phyloP scores from a whole-genome alignment of 164 flowering plant species.

The Warburgia ugandensis region DNA sequence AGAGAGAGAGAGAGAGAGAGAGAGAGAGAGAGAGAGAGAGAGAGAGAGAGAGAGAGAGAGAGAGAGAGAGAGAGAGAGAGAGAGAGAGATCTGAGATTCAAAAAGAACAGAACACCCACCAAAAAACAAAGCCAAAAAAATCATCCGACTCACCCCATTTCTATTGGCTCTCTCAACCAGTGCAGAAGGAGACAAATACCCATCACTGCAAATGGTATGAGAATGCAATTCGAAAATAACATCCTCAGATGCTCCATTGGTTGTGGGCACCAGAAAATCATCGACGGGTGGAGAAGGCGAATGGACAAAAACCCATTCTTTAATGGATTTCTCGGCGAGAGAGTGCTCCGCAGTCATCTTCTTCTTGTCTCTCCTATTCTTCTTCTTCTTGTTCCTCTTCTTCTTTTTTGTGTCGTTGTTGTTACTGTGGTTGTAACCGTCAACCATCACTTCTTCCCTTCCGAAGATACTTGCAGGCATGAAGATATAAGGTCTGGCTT shows the following conservation, averaged over 20 bases:
- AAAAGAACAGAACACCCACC: neutral
- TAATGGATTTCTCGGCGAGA: conserved; percentile 43
- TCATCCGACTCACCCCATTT: conserved; percentile 58
- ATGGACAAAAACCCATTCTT: conserved; percentile 64
- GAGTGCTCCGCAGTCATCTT: conserved; percentile 61
- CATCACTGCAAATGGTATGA: conserved; percentile 86
- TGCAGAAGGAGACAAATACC: conserved; percentile 75
- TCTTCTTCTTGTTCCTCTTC: conserved; percentile 37
- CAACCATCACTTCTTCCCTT: too few relatives aligned
- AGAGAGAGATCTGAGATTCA: neutral
- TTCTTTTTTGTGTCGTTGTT: neutral
- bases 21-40: neutral
- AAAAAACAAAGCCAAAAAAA: neutral
- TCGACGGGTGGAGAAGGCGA: conserved; percentile 22
- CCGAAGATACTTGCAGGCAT: too few relatives aligned
- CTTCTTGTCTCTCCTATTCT: conserved; percentile 54
- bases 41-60: neutral
- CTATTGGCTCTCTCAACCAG: conserved; percentile 87
- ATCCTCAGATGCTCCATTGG: conserved; percentile 23
- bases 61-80: neutral
- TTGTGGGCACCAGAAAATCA: conserved; percentile 40
- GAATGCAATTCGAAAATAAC: conserved; percentile 83
- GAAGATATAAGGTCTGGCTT: too few relatives aligned
- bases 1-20: neutral
- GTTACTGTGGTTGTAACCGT: too few relatives aligned